phyloP scores from a whole-genome alignment of 805 yeast genomes.

The Spathaspora girioi region DNA sequence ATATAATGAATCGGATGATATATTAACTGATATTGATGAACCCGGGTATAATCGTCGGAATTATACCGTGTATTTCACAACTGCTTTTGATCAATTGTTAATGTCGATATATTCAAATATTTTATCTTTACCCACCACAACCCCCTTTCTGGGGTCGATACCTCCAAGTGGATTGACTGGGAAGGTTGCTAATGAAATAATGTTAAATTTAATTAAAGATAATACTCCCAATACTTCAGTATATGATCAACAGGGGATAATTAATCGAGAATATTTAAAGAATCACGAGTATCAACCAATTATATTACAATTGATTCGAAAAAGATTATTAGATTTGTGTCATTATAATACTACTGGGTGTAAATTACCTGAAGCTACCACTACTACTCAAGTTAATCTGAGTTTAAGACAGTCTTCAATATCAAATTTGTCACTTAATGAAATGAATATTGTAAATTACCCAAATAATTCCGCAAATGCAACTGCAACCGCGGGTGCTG shows the following conservation, averaged over 20 bases:
- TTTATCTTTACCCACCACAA: constrained; percentile 40
- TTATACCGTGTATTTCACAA: constrained; percentile 34
- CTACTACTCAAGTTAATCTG: constrained; percentile 17
- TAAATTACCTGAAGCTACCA: constrained; percentile 22
- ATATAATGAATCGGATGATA: constrained; percentile 40
- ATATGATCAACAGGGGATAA: constrained; percentile 32
- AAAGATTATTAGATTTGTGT: constrained; percentile 39
- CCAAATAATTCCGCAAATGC: constrained; percentile 12
- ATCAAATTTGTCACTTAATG: constrained; percentile 38
- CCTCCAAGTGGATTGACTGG: constrained; percentile 45
- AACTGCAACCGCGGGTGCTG: neutral
- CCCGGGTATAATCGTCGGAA: constrained; percentile 16
- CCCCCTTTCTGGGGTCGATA: constrained; percentile 39
- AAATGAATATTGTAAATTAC: constrained; percentile 32
- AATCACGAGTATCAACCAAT: constrained; percentile 34
- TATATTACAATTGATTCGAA: constrained; percentile 38
- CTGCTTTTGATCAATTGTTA: constrained; percentile 33
- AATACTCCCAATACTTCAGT: constrained; percentile 12
- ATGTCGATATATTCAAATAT: constrained; percentile 31
- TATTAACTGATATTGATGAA: constrained; percentile 39
- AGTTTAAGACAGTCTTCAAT: constrained; percentile 33
- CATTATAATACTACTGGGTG: constrained; percentile 11
- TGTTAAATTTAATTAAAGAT: constrained; percentile 22
- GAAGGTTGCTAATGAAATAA: constrained; percentile 40
- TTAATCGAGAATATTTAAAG: constrained; percentile 27